Evolutionary conservation across 768 basidiomycete genomes (phyloP).

Genomic region (Lentinula raphanica): DNA sequence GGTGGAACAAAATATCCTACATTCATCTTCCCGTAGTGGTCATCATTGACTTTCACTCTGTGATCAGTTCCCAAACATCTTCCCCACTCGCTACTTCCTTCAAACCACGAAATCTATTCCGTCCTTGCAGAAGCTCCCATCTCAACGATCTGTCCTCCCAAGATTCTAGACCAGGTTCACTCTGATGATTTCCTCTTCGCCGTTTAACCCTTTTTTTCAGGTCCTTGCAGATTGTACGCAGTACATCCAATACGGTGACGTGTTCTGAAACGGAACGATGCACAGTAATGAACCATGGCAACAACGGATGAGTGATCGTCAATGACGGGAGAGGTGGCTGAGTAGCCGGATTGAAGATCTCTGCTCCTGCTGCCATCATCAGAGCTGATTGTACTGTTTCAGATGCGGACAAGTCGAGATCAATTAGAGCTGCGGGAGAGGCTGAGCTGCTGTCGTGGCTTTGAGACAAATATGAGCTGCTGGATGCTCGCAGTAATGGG

Average conservation of each 20-base stretch:
- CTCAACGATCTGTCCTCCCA: not conserved
- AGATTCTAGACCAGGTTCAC: not conserved
- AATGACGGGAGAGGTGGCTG: conserved; percentile 27
- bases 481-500: not conserved
- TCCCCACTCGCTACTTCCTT: not conserved
- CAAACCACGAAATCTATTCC: not conserved
- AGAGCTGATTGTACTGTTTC: not conserved
- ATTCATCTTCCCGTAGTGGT: not conserved
- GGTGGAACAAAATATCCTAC: too few species aligned
- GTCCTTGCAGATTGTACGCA: conserved; percentile 13
- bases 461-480: not conserved
- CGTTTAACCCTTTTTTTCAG: not conserved
- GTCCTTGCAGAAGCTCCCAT: conserved; percentile 1
- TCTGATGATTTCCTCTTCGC: not conserved
- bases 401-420: not conserved
- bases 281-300: conserved; percentile 33
- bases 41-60: not conserved
- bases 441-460: not conserved
- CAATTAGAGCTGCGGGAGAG: not conserved
- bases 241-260: conserved; percentile 37
- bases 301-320: conserved; percentile 23
- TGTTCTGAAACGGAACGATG: conserved; percentile 15
- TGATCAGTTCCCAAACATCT: not conserved
- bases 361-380: not conserved
- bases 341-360: conserved; percentile 28